A percentile compares a stretch with the other conserved stretches of the same genome.
These are phyloP conservation scores for Xylaria bambusicola DNA, from an alignment of 495 filamentous ascomycete species.

Conservation along the genomic window DNA sequence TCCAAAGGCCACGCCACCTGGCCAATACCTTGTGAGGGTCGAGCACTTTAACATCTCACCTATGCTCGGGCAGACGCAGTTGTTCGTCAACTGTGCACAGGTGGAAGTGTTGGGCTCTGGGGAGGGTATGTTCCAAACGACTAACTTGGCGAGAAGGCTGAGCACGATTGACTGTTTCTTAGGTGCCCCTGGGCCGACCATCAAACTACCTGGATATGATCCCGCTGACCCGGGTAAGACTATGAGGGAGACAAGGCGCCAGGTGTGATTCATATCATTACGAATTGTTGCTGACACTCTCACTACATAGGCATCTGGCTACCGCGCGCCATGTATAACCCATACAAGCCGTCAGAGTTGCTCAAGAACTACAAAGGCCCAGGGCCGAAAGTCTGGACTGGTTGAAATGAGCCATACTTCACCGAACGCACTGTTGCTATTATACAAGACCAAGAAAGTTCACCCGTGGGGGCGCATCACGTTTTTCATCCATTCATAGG, in stretches of 20 bases:
- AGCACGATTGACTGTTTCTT: not conserved
- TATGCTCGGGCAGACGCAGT: slow-evolving; percentile 15
- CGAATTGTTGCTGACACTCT: too few species aligned
- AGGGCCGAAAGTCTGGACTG: slow-evolving; percentile 1
- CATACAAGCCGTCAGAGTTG: not conserved
- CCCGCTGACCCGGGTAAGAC: not conserved
- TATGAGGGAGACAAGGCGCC: not conserved
- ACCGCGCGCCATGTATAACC: not conserved
- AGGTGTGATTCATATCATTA: not conserved
- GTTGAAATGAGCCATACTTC: not conserved
- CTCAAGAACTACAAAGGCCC: slow-evolving; percentile 4
- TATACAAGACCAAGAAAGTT: too few species aligned
- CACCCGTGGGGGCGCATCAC: too few species aligned
- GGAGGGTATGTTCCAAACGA: slow-evolving; percentile 3
- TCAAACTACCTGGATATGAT: not conserved
- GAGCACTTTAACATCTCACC: slow-evolving; percentile 40
- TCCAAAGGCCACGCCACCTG: slow-evolving; percentile 37
- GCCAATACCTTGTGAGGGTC: slow-evolving; percentile 50
- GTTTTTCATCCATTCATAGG: too few species aligned
- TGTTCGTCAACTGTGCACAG: slow-evolving; percentile 27
- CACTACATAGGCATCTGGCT: slow-evolving; percentile 5
- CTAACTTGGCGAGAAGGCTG: not conserved
- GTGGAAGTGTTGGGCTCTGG: slow-evolving; percentile 25
- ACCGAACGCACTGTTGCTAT: too few species aligned
- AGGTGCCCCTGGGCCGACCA: not conserved